Base-by-base conservation (phyloP, 768 basidiomycete species). In the Asterophora lycoperdoides region DNA sequence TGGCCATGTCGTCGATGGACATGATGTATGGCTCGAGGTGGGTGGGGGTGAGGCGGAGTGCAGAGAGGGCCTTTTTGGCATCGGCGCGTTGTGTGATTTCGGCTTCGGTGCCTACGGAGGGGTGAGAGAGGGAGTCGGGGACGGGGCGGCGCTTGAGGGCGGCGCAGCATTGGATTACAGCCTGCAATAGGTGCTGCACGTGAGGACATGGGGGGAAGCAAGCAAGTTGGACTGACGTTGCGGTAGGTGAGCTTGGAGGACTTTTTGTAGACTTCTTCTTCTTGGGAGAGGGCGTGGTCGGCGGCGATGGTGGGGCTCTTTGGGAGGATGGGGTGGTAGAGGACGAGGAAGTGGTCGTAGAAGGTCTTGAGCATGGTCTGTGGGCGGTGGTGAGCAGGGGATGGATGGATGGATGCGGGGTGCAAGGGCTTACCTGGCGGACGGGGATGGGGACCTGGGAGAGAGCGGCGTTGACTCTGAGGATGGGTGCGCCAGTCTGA, bases 171-270 rank as follows among this genome's bases (percentile, higher is more conserved):
- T 74, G 74, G 19, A 79, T 79, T 8, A 78, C 66, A 13, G 77
- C 77, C 78, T 79, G 56, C 15, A 38, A 32, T 26, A 43, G 46
- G 42, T n/a, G n/a, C n/a, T n/a, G n/a, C n/a, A 17, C 30, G 63
- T 41, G 61, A 51, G 44, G 35, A 44, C 20, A 46, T 32, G 17
- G 44, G 40, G 6, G 11, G 33, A 8, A n/a, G 33, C 36, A 14
- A 37, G 5, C 29, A 20, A 30, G 35, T n/a, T 26, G 32, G 13
- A 59, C 80, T 54, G 60, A 89, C 89, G 69, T 87, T 86, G 42
- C 90, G 86, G 65, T 95, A 95, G 0, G 90, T 90, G 40, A 79
- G 63, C 65, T 89, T 91, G 44, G 74, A 84, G 0, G 86, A 80
- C 52, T 80, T 81, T 19, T 71, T 73, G 66, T 92, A 93, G 0